phyloP scores from a whole-genome alignment of 805 yeast species.

The Komagataella ulmi region DNA sequence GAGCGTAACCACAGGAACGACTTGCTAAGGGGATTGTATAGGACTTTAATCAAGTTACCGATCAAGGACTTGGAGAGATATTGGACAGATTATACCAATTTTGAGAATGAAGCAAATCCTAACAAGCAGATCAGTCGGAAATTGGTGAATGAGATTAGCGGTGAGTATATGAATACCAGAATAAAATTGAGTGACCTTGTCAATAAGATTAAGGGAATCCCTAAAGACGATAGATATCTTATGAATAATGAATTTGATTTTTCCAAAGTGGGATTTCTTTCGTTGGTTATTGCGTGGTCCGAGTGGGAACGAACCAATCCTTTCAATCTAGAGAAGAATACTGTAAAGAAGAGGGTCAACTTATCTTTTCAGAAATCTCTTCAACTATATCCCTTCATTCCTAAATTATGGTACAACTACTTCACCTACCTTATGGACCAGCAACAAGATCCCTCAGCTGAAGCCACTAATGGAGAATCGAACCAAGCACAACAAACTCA shows the following conservation, averaged over 20 bases:
- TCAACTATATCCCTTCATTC: constrained; percentile 44
- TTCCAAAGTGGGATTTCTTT: neutral
- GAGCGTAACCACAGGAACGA: constrained; percentile 78
- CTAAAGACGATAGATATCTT: constrained; percentile 15
- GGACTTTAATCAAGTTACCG: constrained; percentile 65
- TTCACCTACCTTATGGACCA: constrained; percentile 9
- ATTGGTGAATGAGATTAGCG: constrained; percentile 69
- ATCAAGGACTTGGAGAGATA: constrained; percentile 56
- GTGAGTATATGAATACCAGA: constrained; percentile 79
- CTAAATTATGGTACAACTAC: constrained; percentile 69
- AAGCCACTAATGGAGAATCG: neutral
- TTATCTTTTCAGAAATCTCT: constrained; percentile 66
- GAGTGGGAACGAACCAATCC: neutral
- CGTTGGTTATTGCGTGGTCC: neutral
- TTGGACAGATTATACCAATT: constrained; percentile 71
- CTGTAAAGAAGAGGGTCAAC: constrained; percentile 41
- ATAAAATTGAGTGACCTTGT: constrained; percentile 62
- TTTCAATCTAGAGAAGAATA: constrained; percentile 26
- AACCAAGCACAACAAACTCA: neutral
- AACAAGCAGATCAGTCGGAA: constrained; percentile 48
- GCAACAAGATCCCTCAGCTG: neutral
- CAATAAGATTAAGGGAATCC: constrained; percentile 38
- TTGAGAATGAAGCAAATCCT: constrained; percentile 69
- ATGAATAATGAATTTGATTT: neutral
- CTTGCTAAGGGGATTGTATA: constrained; percentile 58